These are phyloP conservation scores for Geotrichum siamense DNA, from an alignment of 1,139 yeast genomes.

Conservation along the genomic window DNA sequence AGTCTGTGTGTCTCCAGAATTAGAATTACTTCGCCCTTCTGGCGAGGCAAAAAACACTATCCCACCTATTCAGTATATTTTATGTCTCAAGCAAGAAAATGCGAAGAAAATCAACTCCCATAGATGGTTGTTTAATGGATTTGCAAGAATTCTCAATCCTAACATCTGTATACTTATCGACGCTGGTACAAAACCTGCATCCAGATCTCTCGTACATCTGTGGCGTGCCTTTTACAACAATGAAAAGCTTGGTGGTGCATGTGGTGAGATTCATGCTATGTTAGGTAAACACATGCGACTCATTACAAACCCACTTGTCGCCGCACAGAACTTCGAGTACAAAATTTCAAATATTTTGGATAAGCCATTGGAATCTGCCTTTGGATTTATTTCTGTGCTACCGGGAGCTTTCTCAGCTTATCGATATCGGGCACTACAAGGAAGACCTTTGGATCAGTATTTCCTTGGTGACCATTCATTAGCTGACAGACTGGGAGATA, in stretches of 20 bases:
- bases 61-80: conserved; percentile 79
- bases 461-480: conserved; percentile 78
- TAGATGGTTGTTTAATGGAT: conserved; percentile 95
- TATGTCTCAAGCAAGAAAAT: conserved; percentile 82
- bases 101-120: conserved; percentile 91
- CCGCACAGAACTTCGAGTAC: conserved; percentile 87
- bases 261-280: conserved; percentile 89
- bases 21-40: conserved; percentile 42
- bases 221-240: conserved; percentile 88
- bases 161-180: conserved; percentile 77
- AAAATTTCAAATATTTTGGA: conserved; percentile 86
- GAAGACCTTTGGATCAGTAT: conserved; percentile 81
- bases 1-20: conserved; percentile 49
- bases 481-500: conserved; percentile 39
- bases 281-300: conserved; percentile 64
- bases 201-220: conserved; percentile 67
- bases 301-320: conserved; percentile 68
- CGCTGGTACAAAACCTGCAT: conserved; percentile 91
- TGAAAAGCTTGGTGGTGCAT: conserved; percentile 87
- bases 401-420: conserved; percentile 95
- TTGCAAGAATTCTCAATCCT: conserved; percentile 80
- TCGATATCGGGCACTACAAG: conserved; percentile 65
- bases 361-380: conserved; percentile 80
- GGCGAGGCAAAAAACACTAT: conserved; percentile 43
- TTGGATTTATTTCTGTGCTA: conserved; percentile 80